These are phyloP conservation scores for Yamagishiella unicocca DNA, from an alignment of 139 green algal genomes.

Conservation along the genomic window DNA sequence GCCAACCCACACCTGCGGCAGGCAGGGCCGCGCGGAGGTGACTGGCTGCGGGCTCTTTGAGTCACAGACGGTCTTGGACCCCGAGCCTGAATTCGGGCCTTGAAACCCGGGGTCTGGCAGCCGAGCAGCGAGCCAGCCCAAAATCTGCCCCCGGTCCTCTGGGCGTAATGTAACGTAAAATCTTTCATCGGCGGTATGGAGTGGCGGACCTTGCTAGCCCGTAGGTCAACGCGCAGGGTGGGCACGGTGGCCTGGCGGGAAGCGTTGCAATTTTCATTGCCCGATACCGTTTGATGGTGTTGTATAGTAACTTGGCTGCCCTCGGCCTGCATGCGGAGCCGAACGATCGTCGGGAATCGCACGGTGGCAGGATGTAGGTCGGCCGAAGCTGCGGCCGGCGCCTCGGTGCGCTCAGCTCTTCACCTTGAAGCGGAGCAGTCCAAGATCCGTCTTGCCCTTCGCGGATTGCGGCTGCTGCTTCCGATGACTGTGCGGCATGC, in stretches of 20 bases:
- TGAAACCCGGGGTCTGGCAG: neutral
- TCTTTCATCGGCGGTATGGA: neutral
- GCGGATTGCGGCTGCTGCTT: neutral
- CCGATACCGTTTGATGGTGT: neutral
- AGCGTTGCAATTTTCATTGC: neutral
- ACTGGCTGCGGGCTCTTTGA: too few species aligned
- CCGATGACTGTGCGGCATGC: neutral
- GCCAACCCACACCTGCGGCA: neutral
- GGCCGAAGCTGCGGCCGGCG: too few species aligned
- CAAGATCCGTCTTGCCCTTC: neutral
- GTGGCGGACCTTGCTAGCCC: neutral
- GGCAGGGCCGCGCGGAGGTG: neutral
- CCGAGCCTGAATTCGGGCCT: too few species aligned
- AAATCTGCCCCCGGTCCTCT: neutral
- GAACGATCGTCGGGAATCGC: neutral
- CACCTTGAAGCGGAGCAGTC: slow-evolving; percentile 6
- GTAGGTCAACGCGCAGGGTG: neutral
- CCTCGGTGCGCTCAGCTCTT: too few species aligned
- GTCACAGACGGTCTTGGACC: neutral
- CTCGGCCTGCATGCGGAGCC: neutral
- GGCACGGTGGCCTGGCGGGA: neutral
- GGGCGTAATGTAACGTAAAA: neutral
- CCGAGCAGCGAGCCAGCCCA: too few species aligned
- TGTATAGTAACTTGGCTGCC: neutral
- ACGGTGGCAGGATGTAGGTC: too few species aligned